Percentiles rank a stretch among this genome's conserved stretches.
Evolutionary conservation across 2,329 filamentous ascomycete species (phyloP).

Genomic region (Penicillium palitans): DNA sequence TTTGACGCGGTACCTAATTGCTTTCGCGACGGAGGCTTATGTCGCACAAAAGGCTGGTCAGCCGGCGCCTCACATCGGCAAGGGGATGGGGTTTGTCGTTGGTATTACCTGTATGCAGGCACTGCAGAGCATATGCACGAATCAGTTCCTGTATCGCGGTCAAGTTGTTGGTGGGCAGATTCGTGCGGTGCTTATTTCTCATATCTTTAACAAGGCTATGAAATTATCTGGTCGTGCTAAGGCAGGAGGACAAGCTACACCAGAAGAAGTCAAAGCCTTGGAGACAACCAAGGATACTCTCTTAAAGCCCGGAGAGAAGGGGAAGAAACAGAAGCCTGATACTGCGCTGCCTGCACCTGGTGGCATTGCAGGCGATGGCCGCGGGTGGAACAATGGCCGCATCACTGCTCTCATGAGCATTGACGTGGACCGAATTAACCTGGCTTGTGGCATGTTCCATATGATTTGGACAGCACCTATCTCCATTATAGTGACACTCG

Average conservation of each 20-base stretch:
- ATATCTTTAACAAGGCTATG: constrained; percentile 93
- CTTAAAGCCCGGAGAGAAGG: constrained; percentile 39
- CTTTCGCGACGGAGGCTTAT: constrained; percentile 79
- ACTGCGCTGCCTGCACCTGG: constrained; percentile 41
- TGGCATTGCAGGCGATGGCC: constrained; percentile 65
- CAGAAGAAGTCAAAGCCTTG: constrained; percentile 50
- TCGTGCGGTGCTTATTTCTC: constrained; percentile 75
- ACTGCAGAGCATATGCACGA: constrained; percentile 74
- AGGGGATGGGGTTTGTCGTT: constrained; percentile 78
- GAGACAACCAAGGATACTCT: constrained; percentile 44
- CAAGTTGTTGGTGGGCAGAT: constrained; percentile 88
- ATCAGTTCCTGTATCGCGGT: constrained; percentile 89
- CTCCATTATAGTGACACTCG: constrained; percentile 73
- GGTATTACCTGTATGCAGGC: constrained; percentile 86
- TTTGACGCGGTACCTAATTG: constrained; percentile 79
- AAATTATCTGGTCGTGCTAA: constrained; percentile 82
- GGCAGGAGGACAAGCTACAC: constrained; percentile 68
- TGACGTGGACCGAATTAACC: constrained; percentile 89
- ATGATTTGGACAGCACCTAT: constrained; percentile 86
- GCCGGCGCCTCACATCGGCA: constrained; percentile 67
- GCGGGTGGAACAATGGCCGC: constrained; percentile 88
- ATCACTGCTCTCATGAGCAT: constrained; percentile 94
- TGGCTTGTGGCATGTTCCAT: constrained; percentile 85
- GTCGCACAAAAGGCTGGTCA: constrained; percentile 54
- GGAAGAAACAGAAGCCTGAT: constrained; percentile 32